These are phyloP conservation scores for Leccinum olivaceopallidum DNA, from an alignment of 768 basidiomycete genomes.

Conservation along the genomic window DNA sequence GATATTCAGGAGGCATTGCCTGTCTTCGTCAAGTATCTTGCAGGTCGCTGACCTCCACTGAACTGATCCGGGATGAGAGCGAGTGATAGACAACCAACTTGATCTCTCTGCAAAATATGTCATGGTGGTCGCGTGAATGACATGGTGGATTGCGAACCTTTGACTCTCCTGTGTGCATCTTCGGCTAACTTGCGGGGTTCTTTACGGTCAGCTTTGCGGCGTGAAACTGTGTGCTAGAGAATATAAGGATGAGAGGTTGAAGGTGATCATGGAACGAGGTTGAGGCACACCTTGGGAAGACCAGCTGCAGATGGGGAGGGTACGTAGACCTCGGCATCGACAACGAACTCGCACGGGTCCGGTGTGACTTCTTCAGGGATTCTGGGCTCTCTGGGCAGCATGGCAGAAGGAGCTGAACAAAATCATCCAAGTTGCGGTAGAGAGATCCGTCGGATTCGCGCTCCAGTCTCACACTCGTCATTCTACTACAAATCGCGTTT, in stretches of 20 bases:
- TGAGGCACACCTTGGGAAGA: conserved; percentile 55
- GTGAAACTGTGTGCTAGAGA: conserved; percentile 44
- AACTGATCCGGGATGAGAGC: conserved; percentile 48
- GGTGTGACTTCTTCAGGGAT: conserved; percentile 6
- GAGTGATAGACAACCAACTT: conserved; percentile 66
- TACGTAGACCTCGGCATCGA: conserved; percentile 63
- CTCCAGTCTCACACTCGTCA: not conserved
- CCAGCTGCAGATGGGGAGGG: conserved; percentile 49
- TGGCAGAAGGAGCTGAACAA: conserved; percentile 6
- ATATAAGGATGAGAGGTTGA: conserved; percentile 10
- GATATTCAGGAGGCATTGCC: conserved; percentile 66
- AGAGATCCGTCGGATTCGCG: not conserved
- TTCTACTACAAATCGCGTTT: conserved; percentile 4
- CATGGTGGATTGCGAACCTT: conserved; percentile 44
- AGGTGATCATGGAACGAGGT: not conserved
- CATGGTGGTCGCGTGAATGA: conserved; percentile 1
- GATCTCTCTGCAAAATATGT: conserved; percentile 54
- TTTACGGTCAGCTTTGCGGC: conserved; percentile 59
- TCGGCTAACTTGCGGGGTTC: conserved; percentile 40
- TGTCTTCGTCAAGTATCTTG: conserved; percentile 66
- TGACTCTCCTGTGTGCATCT: conserved; percentile 52
- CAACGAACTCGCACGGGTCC: conserved; percentile 51
- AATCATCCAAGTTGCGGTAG: not conserved
- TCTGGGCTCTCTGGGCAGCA: conserved; percentile 14
- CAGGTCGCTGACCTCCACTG: conserved; percentile 78